Evolutionary conservation across 2,329 filamentous ascomycete genomes (phyloP).

Genomic region (Biscogniauxia sp.): DNA sequence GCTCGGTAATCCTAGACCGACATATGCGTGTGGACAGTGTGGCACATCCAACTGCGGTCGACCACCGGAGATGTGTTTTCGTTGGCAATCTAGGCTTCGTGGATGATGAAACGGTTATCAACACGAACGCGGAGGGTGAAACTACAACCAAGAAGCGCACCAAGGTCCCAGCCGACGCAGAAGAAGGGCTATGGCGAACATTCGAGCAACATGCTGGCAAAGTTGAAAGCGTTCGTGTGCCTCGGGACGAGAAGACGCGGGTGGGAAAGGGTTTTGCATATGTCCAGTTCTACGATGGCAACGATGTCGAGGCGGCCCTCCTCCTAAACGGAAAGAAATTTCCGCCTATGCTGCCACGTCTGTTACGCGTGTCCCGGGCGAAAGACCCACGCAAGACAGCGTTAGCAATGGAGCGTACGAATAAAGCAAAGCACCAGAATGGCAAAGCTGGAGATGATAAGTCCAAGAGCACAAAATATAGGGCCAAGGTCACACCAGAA

Average conservation of each 20-base stretch:
- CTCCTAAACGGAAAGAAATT: conserved; percentile 88
- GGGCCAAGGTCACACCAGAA: conserved; percentile 67
- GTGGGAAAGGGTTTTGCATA: conserved; percentile 98
- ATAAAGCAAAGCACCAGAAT: conserved; percentile 36
- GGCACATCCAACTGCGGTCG: conserved; percentile 77
- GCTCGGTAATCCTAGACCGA: conserved; percentile 76
- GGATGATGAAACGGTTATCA: conserved; percentile 77
- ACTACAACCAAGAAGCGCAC: conserved; percentile 70
- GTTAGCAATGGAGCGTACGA: conserved; percentile 49
- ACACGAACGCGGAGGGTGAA: conserved; percentile 62
- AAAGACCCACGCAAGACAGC: conserved; percentile 66
- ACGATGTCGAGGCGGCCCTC: conserved; percentile 86
- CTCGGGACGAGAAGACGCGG: conserved; percentile 84
- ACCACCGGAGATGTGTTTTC: conserved; percentile 89
- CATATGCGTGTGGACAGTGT: conserved; percentile 90
- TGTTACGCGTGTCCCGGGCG: conserved; percentile 81
- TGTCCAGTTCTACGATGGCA: conserved; percentile 89
- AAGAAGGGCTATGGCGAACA: conserved; percentile 87
- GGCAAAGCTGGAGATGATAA: conserved; percentile 29
- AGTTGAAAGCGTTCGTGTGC: conserved; percentile 90
- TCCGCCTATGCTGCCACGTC: conserved; percentile 87
- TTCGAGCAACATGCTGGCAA: conserved; percentile 71
- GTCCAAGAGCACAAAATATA: conserved; percentile 53
- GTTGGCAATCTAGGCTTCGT: conserved; percentile 96
- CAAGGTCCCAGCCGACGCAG: conserved; percentile 76